Conservation (phyloP, 345 rosid genomes). For the Rhodamnia argentea region DNA sequence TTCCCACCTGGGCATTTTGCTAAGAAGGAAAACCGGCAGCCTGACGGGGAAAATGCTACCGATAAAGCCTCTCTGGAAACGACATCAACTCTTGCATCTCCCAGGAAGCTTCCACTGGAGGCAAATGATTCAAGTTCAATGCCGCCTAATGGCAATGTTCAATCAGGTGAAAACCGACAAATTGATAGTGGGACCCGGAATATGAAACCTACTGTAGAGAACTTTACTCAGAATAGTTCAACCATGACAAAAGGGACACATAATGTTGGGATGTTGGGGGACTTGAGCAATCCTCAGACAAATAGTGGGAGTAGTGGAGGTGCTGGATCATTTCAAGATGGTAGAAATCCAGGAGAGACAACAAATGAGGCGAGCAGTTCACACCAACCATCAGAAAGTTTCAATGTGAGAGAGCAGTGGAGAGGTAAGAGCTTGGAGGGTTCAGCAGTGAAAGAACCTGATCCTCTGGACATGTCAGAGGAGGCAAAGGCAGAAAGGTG, state of each 20-base stretch:
- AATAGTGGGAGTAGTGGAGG: not conserved
- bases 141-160: not conserved
- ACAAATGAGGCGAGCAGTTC: conserved; percentile 3
- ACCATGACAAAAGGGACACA: conserved; percentile 1
- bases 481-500: conserved; percentile 99
- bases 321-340: not conserved
- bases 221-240: not conserved
- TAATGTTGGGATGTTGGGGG: conserved; percentile 6
- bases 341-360: not conserved
- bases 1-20: conserved; percentile 87
- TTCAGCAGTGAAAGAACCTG: conserved; percentile 73
- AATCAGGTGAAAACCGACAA: conserved; percentile 10
- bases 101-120: conserved; percentile 8
- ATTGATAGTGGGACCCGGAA: conserved; percentile 18
- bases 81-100: conserved; percentile 7
- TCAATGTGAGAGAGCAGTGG: conserved; percentile 24
- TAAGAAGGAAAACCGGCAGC: conserved; percentile 32
- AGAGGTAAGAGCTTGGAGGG: conserved; percentile 82
- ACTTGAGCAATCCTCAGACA: conserved; percentile 1
- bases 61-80: conserved; percentile 8
- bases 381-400: conserved; percentile 11
- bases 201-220: conserved; percentile 1
- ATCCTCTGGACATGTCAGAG: conserved; percentile 95
- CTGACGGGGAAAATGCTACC: conserved; percentile 8
- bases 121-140: not conserved